Evolutionary conservation across 2,329 filamentous ascomycete species (phyloP).

Genomic region (Arachnomyces sp.): DNA sequence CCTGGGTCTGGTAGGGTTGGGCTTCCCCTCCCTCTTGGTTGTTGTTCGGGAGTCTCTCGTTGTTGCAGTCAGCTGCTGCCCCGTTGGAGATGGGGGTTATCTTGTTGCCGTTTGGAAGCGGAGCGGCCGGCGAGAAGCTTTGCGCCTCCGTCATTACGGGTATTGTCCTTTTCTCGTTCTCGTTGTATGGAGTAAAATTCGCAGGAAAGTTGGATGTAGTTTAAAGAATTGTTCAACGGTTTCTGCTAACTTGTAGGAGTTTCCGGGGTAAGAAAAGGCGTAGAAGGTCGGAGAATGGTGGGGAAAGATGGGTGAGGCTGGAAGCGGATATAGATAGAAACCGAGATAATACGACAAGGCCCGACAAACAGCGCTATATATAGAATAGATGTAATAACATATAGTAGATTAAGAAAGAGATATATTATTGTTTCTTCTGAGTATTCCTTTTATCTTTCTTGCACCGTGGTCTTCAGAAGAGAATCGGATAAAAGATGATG

Average conservation of each 20-base stretch:
- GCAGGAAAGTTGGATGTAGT: too few relatives aligned
- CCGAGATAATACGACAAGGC: neutral
- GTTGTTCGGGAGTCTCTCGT: neutral
- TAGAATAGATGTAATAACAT: too few relatives aligned
- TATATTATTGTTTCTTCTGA: too few relatives aligned
- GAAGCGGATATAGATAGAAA: neutral
- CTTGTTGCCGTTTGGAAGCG: slow-evolving; percentile 19
- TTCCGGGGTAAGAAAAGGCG: neutral
- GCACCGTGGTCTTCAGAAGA: neutral
- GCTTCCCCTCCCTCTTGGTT: neutral
- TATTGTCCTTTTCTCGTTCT: neutral
- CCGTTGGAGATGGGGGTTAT: slow-evolving; percentile 10
- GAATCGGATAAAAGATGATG: neutral
- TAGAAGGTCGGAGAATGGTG: neutral
- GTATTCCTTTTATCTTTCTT: too few relatives aligned
- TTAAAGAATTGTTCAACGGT: too few relatives aligned
- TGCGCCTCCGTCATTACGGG: too few relatives aligned
- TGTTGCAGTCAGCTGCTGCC: slow-evolving; percentile 12
- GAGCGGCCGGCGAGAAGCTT: slow-evolving; percentile 8
- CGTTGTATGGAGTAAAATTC: too few relatives aligned
- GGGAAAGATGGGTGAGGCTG: neutral
- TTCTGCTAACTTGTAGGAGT: too few relatives aligned
- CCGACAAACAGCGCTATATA: neutral
- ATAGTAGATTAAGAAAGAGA: too few relatives aligned
- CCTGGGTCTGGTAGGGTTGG: neutral